Conservation (phyloP, 2,329 filamentous ascomycete species). For the Leptographium radiaticola region DNA sequence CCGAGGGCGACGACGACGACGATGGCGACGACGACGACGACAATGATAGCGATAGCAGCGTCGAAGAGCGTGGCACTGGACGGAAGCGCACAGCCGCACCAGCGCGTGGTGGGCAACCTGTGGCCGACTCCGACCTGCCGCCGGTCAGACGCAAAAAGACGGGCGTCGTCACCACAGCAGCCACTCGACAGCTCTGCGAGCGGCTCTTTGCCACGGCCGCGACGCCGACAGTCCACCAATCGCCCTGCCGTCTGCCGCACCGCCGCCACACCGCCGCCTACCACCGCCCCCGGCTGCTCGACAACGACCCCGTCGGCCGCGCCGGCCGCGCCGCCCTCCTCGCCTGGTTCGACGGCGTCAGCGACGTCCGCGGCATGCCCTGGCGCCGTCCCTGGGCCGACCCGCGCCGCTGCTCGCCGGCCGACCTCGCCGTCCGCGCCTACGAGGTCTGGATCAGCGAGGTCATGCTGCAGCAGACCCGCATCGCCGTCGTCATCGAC, state of each 20-base stretch:
- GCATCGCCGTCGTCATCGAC: constrained; percentile 46
- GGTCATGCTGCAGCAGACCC: constrained; percentile 55
- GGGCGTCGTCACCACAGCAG: background rate
- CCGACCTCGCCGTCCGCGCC: constrained; percentile 36
- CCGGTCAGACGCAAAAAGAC: background rate
- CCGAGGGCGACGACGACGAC: background rate
- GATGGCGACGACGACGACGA: background rate
- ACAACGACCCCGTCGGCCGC: constrained; percentile 19
- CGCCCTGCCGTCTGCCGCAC: constrained; percentile 12
- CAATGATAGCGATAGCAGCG: no score
- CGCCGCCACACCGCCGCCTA: constrained; percentile 28
- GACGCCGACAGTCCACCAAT: background rate
- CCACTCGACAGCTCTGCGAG: background rate
- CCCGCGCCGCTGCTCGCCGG: constrained; percentile 14
- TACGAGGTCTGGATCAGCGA: constrained; percentile 57
- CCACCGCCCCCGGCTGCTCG: constrained; percentile 36
- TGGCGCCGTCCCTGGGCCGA: constrained; percentile 47
- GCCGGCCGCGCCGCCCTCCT: constrained; percentile 26
- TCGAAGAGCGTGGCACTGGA: no score
- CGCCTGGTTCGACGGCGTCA: constrained; percentile 37
- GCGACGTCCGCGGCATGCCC: constrained; percentile 37
- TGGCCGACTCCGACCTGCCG: no score
- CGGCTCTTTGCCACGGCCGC: no score
- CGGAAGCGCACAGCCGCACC: no score
- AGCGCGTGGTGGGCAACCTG: no score